Conservation (phyloP, 352 stramenopile genomes). For the Saprolegnia parasitica region DNA sequence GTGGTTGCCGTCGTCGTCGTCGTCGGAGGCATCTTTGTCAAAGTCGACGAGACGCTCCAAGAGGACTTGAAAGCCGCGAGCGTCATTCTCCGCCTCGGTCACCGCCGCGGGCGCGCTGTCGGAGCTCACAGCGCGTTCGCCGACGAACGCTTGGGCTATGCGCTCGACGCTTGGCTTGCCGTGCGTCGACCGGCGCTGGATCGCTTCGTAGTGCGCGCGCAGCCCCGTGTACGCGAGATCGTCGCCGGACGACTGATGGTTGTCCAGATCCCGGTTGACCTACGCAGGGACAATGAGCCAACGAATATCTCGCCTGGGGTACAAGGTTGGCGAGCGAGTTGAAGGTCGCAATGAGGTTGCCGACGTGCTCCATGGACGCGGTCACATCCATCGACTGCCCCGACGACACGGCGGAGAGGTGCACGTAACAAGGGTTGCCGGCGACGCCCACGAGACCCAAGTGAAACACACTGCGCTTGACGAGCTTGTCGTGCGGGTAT, state of each 20-base stretch:
- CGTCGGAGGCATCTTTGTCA: neutral
- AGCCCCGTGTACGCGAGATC: constrained; percentile 15
- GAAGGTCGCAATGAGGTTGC: constrained; percentile 14
- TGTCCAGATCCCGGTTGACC: constrained; percentile 17
- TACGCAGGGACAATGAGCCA: neutral
- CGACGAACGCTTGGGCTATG: neutral
- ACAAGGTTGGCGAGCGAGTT: constrained; percentile 21
- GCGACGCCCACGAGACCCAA: neutral
- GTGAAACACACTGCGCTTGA: constrained; percentile 7
- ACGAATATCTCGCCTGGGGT: neutral
- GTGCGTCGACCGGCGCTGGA: neutral
- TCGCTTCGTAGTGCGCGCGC: neutral
- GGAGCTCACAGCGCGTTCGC: neutral
- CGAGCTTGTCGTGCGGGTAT: constrained; percentile 9
- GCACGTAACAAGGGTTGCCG: neutral
- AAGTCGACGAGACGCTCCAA: constrained; percentile 13
- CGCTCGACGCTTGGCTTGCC: neutral
- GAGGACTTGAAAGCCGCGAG: constrained; percentile 18
- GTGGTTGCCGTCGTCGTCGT: neutral
- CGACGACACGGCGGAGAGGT: constrained; percentile 20
- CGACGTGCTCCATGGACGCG: constrained; percentile 19
- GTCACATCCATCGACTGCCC: constrained; percentile 12
- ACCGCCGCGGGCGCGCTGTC: neutral
- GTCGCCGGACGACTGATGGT: neutral
- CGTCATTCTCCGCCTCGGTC: neutral